Evolutionary conservation across 73 alveolate genomes (phyloP).

Genomic region (Durusdinium trenchii): DNA sequence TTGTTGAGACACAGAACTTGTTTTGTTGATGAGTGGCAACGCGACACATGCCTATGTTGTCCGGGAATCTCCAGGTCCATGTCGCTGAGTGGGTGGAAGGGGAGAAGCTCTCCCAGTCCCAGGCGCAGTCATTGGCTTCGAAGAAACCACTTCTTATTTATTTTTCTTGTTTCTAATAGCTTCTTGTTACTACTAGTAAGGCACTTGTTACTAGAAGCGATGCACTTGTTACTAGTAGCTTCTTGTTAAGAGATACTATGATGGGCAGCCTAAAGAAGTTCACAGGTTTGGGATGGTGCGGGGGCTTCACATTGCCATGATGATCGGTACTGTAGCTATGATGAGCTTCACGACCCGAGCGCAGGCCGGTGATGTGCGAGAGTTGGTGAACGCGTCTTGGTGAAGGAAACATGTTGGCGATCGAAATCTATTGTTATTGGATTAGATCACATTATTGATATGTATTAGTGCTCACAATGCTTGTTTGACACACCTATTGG

Average conservation of each 20-base stretch:
- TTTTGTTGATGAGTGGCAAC: no score
- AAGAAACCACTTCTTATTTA: no score
- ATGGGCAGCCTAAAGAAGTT: not conserved
- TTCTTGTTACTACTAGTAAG: no score
- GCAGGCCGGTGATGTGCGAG: conserved; percentile 88
- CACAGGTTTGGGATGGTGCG: not conserved
- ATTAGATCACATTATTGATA: not conserved
- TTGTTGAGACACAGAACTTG: no score
- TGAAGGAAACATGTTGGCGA: not conserved
- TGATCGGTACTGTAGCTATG: not conserved
- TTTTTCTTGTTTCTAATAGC: no score
- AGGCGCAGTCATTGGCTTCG: conserved; percentile 15
- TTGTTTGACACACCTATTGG: no score
- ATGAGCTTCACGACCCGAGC: not conserved
- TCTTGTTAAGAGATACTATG: not conserved
- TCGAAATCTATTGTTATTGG: not conserved
- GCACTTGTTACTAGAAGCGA: no score
- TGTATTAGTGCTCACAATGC: no score
- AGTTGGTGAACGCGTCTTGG: conserved; percentile 65
- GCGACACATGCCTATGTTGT: no score
- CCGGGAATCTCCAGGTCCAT: conserved; percentile 53
- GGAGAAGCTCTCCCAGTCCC: conserved; percentile 90
- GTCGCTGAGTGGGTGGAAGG: conserved; percentile 95
- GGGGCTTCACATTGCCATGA: not conserved
- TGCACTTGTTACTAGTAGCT: no score